Evolutionary conservation across 768 basidiomycete species (phyloP).

Genomic region (Lanmaoa rubissima): DNA sequence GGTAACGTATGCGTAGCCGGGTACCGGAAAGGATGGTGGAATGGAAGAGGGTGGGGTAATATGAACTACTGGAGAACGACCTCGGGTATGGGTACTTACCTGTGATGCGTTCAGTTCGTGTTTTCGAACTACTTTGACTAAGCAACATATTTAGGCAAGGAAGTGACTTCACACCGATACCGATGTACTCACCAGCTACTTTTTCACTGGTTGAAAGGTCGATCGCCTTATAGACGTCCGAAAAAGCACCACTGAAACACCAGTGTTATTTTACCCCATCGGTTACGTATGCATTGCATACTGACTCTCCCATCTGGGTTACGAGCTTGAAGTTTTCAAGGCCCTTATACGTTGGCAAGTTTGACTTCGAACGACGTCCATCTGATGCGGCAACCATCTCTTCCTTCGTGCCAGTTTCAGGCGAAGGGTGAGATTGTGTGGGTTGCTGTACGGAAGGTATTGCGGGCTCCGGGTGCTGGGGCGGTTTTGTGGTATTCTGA

Average conservation of each 20-base stretch:
- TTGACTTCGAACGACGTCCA: constrained; percentile 67
- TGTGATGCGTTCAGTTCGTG: constrained; percentile 88
- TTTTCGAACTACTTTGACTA: constrained; percentile 94
- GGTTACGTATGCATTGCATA: constrained; percentile 20
- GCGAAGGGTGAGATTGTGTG: constrained; percentile 27
- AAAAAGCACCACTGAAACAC: constrained; percentile 81
- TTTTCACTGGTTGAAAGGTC: constrained; percentile 72
- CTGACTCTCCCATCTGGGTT: constrained; percentile 93
- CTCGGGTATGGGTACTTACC: constrained; percentile 52
- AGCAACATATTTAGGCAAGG: constrained; percentile 13
- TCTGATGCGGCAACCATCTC: constrained; percentile 61
- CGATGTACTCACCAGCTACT: constrained; percentile 65
- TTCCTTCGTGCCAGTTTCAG: constrained; percentile 11
- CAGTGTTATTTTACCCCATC: constrained; percentile 14
- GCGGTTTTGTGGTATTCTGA: constrained; percentile 32
- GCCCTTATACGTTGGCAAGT: constrained; percentile 84
- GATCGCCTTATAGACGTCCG: constrained; percentile 94
- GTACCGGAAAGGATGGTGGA: constrained; percentile 24
- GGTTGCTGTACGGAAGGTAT: constrained; percentile 36
- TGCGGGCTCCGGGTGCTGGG: constrained; percentile 38
- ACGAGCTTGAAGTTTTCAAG: constrained; percentile 75
- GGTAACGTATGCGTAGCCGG: constrained; percentile 12
- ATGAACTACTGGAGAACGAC: constrained; percentile 26
- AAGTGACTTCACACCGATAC: not conserved
- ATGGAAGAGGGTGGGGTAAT: constrained; percentile 16